Base-by-base conservation (phyloP, 805 yeast species). In the Candida peoriensis region DNA sequence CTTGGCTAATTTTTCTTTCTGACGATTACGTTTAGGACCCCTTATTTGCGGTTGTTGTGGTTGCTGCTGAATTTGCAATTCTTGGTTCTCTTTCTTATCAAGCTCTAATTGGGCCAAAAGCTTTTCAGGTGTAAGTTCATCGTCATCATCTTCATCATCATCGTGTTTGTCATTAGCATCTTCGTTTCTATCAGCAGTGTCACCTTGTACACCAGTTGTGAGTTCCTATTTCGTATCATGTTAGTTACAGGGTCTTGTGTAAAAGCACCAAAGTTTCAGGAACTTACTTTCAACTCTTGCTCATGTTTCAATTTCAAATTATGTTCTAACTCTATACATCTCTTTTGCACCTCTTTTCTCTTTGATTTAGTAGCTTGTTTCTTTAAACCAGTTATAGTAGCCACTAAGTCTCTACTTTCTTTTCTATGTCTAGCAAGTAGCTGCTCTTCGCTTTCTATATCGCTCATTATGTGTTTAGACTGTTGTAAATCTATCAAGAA, bases 301-400 rank as follows among this genome's bases (percentile, higher is more conserved):
- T 61, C 61, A 28, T 87, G 96, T 34, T 61, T 69, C 16, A 37
- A 48, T 38, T 72, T 72, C 48, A 86, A 53, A 9, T 68, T 73
- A 2, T 59, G 59, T 48, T 83, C 86, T 63, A 86, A 46, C 28
- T 68, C 74, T 25, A 65, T 65, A 46, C 89, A 79, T 48, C 74
- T 74, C 34, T 66, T 65, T 44, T 68, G 57, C 8, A 86, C 79
- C 41, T 75, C 76, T 55, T 81, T 83, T 47, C 82, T 73, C 33
- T 79, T 83, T 32, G 87, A 80, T 52, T 86, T 84, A 13, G 86
- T 76, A 3, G 90, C 89, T 57, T 81, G 90, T 49, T 85, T 85
- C 61, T 81, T 85, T 69, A 88, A 59, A 2, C 83, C 81, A 3
- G 95, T 86, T 20, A 77, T 66, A 20, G 73, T 70, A 8, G 83